These are phyloP conservation scores for Hypoxylon sp. DNA, from an alignment of 2,329 filamentous ascomycete species.

Conservation along the genomic window DNA sequence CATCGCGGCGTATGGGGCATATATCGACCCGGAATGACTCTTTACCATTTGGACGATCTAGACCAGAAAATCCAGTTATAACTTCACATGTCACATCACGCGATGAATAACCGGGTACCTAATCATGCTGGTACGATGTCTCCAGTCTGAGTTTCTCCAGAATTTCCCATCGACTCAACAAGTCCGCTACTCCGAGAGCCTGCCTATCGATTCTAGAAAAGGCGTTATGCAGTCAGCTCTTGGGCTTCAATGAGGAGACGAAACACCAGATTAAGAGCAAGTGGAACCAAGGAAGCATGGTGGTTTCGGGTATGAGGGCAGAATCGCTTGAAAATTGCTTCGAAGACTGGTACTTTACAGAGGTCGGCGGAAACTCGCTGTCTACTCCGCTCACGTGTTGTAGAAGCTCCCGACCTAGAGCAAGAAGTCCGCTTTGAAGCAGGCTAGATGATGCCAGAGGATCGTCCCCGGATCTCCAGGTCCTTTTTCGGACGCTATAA, in stretches of 20 bases:
- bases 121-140: neutral
- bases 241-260: neutral
- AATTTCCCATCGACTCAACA: neutral
- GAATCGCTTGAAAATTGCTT: neutral
- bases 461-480: no score
- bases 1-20: neutral
- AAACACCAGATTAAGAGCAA: neutral
- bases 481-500: no score
- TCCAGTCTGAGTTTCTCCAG: neutral
- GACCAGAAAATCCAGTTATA: neutral
- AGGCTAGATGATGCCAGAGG: no score
- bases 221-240: neutral
- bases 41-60: neutral
- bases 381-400: no score
- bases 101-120: neutral
- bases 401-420: no score
- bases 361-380: no score
- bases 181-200: neutral
- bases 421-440: no score
- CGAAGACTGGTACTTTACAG: no score
- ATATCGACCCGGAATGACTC: neutral
- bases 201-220: neutral
- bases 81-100: neutral
- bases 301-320: neutral
- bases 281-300: neutral